Percentiles rank a stretch among this genome's conserved stretches.
These are phyloP conservation scores for Pseudonitzschia multiseries DNA, from an alignment of 108 stramenopile species.

Conservation along the genomic window DNA sequence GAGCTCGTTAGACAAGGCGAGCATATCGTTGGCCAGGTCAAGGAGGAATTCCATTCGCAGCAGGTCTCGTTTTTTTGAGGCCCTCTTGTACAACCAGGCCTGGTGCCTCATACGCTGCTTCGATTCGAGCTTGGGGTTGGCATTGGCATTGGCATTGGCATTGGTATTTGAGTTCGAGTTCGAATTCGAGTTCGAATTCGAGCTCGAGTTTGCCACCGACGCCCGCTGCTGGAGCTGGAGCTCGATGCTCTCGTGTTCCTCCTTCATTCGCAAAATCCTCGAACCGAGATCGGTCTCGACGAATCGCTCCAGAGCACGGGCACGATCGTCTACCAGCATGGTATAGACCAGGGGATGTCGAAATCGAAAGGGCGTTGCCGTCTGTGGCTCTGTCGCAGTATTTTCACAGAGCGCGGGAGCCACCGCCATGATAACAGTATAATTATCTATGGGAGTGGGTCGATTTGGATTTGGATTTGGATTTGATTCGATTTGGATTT, in stretches of 20 bases:
- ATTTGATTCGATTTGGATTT: no score
- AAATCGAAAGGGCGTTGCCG: background rate
- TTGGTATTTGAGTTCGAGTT: background rate
- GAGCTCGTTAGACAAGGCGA: background rate
- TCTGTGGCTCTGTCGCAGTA: no score
- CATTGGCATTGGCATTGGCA: no score
- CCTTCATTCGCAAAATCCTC: background rate
- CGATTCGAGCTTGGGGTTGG: background rate
- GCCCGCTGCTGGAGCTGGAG: background rate
- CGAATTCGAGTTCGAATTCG: no score
- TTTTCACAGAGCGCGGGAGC: no score
- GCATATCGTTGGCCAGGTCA: background rate
- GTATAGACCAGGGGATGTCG: background rate
- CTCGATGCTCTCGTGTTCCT: slow-evolving; percentile 2
- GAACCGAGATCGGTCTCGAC: background rate
- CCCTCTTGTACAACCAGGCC: slow-evolving; percentile 1
- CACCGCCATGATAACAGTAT: no score
- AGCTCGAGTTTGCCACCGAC: no score
- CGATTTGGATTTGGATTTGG: no score
- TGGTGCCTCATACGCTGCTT: slow-evolving; percentile 3
- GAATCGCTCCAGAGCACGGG: slow-evolving; percentile 1
- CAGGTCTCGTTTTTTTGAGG: background rate
- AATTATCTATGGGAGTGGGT: no score
- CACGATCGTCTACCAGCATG: background rate
- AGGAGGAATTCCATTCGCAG: background rate